These are phyloP conservation scores for Flaveria ramosissima DNA, from an alignment of 129 eudicot species.

Conservation along the genomic window DNA sequence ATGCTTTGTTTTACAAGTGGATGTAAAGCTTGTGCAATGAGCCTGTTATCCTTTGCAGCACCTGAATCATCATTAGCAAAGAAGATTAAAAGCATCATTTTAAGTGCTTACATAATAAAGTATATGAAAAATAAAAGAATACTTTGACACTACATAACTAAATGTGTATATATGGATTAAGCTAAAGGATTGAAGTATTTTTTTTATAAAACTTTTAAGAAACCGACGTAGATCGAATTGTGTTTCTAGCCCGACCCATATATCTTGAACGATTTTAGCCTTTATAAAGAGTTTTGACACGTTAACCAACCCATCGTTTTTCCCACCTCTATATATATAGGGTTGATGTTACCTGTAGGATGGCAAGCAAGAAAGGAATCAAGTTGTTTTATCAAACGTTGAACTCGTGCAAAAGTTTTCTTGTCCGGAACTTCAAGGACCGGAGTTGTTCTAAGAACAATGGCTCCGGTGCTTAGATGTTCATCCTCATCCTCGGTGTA, in stretches of 20 bases:
- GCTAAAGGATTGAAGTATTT: too few relatives aligned
- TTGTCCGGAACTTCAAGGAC: slow-evolving; percentile 40
- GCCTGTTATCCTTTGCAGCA: slow-evolving; percentile 50
- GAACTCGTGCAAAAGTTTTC: slow-evolving; percentile 39
- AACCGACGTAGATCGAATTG: too few relatives aligned
- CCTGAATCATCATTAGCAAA: slow-evolving; percentile 44
- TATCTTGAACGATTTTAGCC: neutral
- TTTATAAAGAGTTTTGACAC: neutral
- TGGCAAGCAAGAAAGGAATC: slow-evolving; percentile 63
- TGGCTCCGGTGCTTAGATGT: slow-evolving; percentile 15
- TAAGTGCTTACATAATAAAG: neutral
- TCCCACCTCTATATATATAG: neutral
- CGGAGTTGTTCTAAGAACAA: slow-evolving; percentile 38
- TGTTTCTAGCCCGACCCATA: too few relatives aligned
- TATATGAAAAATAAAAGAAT: neutral
- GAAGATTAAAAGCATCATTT: neutral
- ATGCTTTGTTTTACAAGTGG: slow-evolving; percentile 69
- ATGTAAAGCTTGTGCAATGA: slow-evolving; percentile 58
- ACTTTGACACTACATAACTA: neutral
- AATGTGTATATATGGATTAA: neutral
- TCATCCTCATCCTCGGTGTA: slow-evolving; percentile 41
- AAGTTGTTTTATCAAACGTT: slow-evolving; percentile 53
- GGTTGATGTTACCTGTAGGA: slow-evolving; percentile 54
- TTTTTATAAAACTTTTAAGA: too few relatives aligned
- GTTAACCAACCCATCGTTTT: neutral